Evolutionary conservation across 192 early-diverging fungal species (phyloP).

Genomic region (Kickxella alabastrina): DNA sequence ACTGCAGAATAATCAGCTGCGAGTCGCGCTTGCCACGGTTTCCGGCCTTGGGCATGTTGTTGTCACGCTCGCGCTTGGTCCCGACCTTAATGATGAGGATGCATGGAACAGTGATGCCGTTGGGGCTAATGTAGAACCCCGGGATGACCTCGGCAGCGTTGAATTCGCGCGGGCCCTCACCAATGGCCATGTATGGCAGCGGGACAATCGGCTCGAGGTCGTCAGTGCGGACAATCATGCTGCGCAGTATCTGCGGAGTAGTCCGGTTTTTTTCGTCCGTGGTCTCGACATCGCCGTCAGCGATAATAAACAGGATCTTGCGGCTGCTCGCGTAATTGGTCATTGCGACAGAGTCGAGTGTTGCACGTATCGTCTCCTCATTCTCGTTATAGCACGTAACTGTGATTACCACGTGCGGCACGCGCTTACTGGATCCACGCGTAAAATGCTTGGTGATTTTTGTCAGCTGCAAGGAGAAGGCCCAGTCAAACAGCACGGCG

Average conservation of each 20-base stretch:
- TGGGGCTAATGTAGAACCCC: slow-evolving; percentile 60
- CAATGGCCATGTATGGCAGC: slow-evolving; percentile 68
- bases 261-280: slow-evolving; percentile 57
- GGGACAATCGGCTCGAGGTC: slow-evolving; percentile 35
- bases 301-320: slow-evolving; percentile 80
- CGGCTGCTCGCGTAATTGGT: slow-evolving; percentile 80
- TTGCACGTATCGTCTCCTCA: slow-evolving; percentile 67
- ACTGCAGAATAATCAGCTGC: slow-evolving; percentile 89
- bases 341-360: slow-evolving; percentile 82
- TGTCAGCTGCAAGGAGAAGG: slow-evolving; percentile 56
- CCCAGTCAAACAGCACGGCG: slow-evolving; percentile 75
- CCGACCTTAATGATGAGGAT: slow-evolving; percentile 73
- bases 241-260: slow-evolving; percentile 72
- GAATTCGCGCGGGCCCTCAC: slow-evolving; percentile 65
- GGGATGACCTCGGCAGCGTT: slow-evolving; percentile 71
- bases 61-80: slow-evolving; percentile 55
- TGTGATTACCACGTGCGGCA: slow-evolving; percentile 56
- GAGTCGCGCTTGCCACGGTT: slow-evolving; percentile 98
- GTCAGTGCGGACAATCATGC: slow-evolving; percentile 59
- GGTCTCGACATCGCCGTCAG: slow-evolving; percentile 85
- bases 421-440: slow-evolving; percentile 19
- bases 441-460: slow-evolving; percentile 35
- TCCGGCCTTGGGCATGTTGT: slow-evolving; percentile 64
- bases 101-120: slow-evolving; percentile 62
- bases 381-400: slow-evolving; percentile 92